Evolutionary conservation across 2,329 filamentous ascomycete species (phyloP), one percentile per base, ranked within the genome.

Genomic region (Neopestalotiopsis sp.): DNA sequence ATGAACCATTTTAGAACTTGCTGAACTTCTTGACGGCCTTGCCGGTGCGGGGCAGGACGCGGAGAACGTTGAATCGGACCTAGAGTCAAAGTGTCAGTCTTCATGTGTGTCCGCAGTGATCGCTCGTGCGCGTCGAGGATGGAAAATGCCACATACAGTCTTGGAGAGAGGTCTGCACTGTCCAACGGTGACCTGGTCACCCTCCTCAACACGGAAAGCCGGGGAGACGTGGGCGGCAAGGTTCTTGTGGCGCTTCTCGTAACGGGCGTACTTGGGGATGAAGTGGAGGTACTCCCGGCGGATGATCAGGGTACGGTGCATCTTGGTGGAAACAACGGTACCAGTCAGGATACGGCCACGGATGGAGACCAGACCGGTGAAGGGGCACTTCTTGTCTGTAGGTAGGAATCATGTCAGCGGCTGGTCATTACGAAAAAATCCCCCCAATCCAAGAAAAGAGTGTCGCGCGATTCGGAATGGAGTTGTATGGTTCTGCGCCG

Each of bases 191-290:
- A 99, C 97, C 88, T 95, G 92, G 88, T 99, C 96, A 91, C 96
- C 97, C 85, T 98, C 95, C 89, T 97, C 93, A 80, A 98, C 95
- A 97, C 96, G 96, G 94, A 99, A 99, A 86, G 95, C 95, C 80
- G 96, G 96, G 76, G 95, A 98, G 81, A 98, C 95, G 91, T 99
- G 96, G 78, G 95, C 96, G 81, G 96, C 94, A 76, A 99, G 90
- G 92, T 99, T 99, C 93, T 98, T 98, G 94, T 99, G 96, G 86
- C 96, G 91, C 92, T 98, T 98, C 94, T 99, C 97, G 87, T 99
- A 99, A 92, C 96, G 94, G 84, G 93, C 90, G 92, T 99, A 99
- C 90, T 99, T 99, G 86, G 95, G 95, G 84, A 99, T 93, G 89
- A 94, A 99, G 90, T 99, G 96, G 74, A 99, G 94, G 91, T 99